Percentiles rank a stretch among this genome's conserved stretches.
These are phyloP conservation scores for Ceriops zippeliana DNA, from an alignment of 345 rosid species.

Conservation along the genomic window DNA sequence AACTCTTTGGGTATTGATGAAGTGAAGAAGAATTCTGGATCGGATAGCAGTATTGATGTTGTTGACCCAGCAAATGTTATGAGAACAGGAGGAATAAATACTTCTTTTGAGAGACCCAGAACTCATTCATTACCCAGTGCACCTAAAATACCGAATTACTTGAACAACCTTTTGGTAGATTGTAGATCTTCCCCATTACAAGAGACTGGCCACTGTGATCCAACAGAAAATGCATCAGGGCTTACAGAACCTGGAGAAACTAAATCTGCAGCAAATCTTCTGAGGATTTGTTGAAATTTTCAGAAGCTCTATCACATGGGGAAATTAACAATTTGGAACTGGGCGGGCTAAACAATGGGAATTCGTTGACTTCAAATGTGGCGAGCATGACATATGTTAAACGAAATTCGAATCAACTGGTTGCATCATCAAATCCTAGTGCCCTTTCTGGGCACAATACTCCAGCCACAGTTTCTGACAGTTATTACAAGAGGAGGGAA, in stretches of 20 bases:
- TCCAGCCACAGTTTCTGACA: conserved; percentile 43
- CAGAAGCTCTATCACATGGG: conserved; percentile 38
- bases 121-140: conserved; percentile 47
- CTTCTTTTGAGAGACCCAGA: conserved; percentile 49
- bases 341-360: conserved; percentile 37
- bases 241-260: conserved; percentile 39
- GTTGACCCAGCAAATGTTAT: conserved; percentile 28
- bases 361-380: conserved; percentile 34
- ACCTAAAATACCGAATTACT: conserved; percentile 36
- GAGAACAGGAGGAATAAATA: conserved; percentile 33
- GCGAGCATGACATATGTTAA: conserved; percentile 61
- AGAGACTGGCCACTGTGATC: conserved; percentile 37
- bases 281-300: conserved; percentile 35
- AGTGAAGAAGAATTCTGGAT: conserved; percentile 40
- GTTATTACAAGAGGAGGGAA: conserved; percentile 75
- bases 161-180: conserved; percentile 33
- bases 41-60: conserved; percentile 34
- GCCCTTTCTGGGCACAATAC: conserved; percentile 26
- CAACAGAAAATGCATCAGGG: conserved; percentile 39
- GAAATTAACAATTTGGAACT: conserved; percentile 35
- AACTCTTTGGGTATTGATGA: conserved; percentile 38
- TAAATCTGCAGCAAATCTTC: conserved; percentile 32
- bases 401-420: conserved; percentile 76
- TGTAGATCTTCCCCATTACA: conserved; percentile 32
- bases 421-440: conserved; percentile 56